These are phyloP conservation scores for Stygiomarasmius scandens DNA, from an alignment of 1,284 basidiomycete genomes.

Conservation along the genomic window DNA sequence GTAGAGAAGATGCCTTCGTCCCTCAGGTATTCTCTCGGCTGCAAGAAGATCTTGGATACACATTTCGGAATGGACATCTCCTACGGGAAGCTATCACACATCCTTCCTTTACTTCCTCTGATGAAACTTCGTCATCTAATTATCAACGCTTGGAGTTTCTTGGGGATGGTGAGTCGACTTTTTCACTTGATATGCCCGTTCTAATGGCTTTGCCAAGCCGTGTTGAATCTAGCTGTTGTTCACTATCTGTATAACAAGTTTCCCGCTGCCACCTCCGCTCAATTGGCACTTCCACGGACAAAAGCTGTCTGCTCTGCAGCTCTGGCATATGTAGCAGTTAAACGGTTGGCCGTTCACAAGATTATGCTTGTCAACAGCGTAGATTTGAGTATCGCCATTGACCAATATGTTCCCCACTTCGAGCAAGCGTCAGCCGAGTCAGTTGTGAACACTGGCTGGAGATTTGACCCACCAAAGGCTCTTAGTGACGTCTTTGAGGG, in stretches of 20 bases:
- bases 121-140: conserved; percentile 57
- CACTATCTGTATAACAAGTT: conserved; percentile 74
- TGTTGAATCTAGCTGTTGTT: conserved; percentile 77
- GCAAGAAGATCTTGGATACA: conserved; percentile 69
- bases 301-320: conserved; percentile 76
- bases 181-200: not conserved
- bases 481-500: conserved; percentile 81
- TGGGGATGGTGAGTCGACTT: conserved; percentile 68
- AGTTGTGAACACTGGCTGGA: conserved; percentile 72
- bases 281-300: conserved; percentile 71
- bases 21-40: conserved; percentile 56
- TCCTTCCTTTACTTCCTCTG: conserved; percentile 63
- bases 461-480: conserved; percentile 81
- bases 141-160: conserved; percentile 87
- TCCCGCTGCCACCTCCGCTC: conserved; percentile 69
- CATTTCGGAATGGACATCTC: conserved; percentile 63
- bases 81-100: conserved; percentile 81
- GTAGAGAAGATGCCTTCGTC: conserved; percentile 33
- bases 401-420: conserved; percentile 60
- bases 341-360: conserved; percentile 68
- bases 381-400: conserved; percentile 67
- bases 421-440: conserved; percentile 56
- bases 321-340: conserved; percentile 69
- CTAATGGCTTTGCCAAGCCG: conserved; percentile 44
- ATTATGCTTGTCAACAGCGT: conserved; percentile 70